These are phyloP conservation scores for Cercophora scortea DNA, from an alignment of 495 filamentous ascomycete species.

Conservation along the genomic window DNA sequence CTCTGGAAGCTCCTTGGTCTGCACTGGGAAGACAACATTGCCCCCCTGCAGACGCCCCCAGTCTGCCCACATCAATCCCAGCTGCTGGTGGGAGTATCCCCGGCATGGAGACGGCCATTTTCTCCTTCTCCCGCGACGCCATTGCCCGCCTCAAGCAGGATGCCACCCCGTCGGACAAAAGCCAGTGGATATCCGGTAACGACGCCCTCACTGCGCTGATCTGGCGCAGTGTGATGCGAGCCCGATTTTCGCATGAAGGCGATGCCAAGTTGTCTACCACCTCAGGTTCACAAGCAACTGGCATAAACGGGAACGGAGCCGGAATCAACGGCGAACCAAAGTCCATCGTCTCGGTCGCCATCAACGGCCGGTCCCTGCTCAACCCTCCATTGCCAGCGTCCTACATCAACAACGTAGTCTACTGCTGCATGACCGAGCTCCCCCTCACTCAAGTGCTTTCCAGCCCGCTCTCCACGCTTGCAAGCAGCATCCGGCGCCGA, in stretches of 20 bases:
- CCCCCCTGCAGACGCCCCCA: background rate
- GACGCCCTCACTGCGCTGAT: background rate
- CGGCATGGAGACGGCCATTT: background rate
- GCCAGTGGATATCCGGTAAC: background rate
- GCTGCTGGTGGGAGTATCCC: background rate
- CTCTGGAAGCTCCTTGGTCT: background rate
- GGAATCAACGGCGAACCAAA: background rate
- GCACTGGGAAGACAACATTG: background rate
- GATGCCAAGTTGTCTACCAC: background rate
- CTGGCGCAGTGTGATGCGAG: background rate
- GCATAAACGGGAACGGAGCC: too few species aligned
- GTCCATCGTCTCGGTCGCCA: constrained; percentile 1
- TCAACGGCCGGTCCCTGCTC: background rate
- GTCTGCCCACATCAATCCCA: background rate
- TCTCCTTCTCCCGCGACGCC: background rate
- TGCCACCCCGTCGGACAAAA: background rate
- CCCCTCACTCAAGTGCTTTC: background rate
- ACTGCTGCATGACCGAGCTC: background rate
- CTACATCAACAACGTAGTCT: background rate
- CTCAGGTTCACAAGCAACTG: too few species aligned
- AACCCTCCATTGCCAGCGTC: background rate
- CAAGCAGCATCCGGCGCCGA: background rate
- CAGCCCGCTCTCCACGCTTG: background rate
- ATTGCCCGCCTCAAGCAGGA: background rate
- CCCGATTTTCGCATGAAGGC: background rate